A percentile compares a stretch with the other conserved stretches of the same genome.
phyloP scores from a whole-genome alignment of 768 basidiomycete genomes.

The Xerocomus potaroensis region DNA sequence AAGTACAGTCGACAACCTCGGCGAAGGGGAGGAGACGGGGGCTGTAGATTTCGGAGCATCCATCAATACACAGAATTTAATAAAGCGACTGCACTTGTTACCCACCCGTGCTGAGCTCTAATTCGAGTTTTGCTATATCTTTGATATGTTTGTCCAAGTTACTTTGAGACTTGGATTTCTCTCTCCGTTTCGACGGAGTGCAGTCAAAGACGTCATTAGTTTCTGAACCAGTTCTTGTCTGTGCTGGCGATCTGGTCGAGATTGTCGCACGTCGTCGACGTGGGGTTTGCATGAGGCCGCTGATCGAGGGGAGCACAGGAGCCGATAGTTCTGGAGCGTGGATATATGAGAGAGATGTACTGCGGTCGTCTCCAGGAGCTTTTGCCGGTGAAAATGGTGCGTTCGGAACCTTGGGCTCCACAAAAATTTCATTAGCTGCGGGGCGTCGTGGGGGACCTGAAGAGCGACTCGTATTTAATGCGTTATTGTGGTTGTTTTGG shows the following conservation, averaged over 20 bases:
- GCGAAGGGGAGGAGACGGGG: conserved; percentile 40
- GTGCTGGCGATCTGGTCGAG: conserved; percentile 57
- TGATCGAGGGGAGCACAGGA: conserved; percentile 16
- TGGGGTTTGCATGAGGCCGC: conserved; percentile 30
- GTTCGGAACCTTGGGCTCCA: conserved; percentile 25
- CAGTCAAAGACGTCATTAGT: conserved; percentile 34
- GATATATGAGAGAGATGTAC: conserved; percentile 21
- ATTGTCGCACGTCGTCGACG: conserved; percentile 58
- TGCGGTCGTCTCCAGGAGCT: conserved; percentile 11
- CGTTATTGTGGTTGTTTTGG: conserved; percentile 8
- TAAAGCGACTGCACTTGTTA: not conserved
- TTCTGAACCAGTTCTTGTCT: conserved; percentile 21
- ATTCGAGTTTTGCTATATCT: conserved; percentile 58
- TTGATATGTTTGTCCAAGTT: conserved; percentile 65
- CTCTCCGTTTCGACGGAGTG: conserved; percentile 60
- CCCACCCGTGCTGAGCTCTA: conserved; percentile 63
- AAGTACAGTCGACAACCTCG: conserved; percentile 59
- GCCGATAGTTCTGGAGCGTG: conserved; percentile 19
- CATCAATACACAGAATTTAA: conserved; percentile 1
- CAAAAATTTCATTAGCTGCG: conserved; percentile 69
- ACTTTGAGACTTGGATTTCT: conserved; percentile 63
- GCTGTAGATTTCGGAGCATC: conserved; percentile 7
- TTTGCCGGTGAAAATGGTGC: conserved; percentile 22
- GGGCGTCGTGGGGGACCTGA: conserved; percentile 59
- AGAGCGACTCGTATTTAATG: conserved; percentile 12